Conservation (phyloP, 1,284 basidiomycete species). For the Irpex lacteus region DNA sequence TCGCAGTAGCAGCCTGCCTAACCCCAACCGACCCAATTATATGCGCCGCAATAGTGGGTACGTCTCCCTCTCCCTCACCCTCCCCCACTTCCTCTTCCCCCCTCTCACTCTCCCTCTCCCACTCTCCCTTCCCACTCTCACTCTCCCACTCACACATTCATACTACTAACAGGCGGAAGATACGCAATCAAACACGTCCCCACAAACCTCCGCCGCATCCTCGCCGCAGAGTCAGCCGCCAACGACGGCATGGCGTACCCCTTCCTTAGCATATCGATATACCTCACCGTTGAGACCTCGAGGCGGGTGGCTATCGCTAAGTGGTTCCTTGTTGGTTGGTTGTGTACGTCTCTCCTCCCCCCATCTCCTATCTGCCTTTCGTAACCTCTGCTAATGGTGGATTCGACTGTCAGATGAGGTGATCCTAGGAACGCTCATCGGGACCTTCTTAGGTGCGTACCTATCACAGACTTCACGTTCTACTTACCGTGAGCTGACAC, state of each 20-base stretch:
- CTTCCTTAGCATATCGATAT: constrained; percentile 86
- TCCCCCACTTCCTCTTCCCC: background rate
- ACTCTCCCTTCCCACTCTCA: no score
- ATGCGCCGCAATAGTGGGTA: constrained; percentile 60
- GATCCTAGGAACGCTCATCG: constrained; percentile 75
- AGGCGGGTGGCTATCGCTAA: constrained; percentile 63
- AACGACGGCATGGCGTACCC: constrained; percentile 92
- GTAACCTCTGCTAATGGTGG: background rate
- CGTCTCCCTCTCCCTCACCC: constrained; percentile 5
- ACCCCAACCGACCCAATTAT: constrained; percentile 94
- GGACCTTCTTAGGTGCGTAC: constrained; percentile 63
- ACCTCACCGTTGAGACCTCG: constrained; percentile 75
- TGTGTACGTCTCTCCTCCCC: constrained; percentile 46
- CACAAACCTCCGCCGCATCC: constrained; percentile 73
- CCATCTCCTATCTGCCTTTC: background rate
- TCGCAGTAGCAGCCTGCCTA: constrained; percentile 86
- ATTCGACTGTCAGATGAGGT: constrained; percentile 68
- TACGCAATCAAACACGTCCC: constrained; percentile 91
- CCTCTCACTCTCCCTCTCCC: background rate
- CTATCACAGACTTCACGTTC: background rate
- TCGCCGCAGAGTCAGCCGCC: constrained; percentile 91
- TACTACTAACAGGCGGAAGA: constrained; percentile 64
- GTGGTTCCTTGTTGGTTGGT: constrained; percentile 82
- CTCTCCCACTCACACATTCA: background rate
- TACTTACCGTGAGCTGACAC: no score